Evolutionary conservation across 2,329 filamentous ascomycete species (phyloP), one percentile per base, ranked within the genome.

Genomic region (Phoma sp.): DNA sequence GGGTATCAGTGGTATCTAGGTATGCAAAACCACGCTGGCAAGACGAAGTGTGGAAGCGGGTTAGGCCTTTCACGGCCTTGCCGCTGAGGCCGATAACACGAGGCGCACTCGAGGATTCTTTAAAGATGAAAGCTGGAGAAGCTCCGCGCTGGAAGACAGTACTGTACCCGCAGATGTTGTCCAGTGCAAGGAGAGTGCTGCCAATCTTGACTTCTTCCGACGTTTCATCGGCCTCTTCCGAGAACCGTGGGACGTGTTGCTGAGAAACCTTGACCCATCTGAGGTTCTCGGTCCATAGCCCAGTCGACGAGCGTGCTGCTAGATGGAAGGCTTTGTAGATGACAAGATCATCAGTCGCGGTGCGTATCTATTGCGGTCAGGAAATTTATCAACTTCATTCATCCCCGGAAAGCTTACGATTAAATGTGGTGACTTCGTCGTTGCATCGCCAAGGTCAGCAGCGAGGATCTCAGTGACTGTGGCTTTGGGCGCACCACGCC

Each of bases 1-100:
- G 83, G 10, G 87, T 82, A n/a, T 89, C 87, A 65, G 60, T 89
- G 32, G 50, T 45, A 29, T 57, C 59, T 24, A 91, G 82, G 67
- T 92, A 95, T 36, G 93, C 89, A 69, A 97, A 96, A 0, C 93
- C 93, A 50, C 86, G 82, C 52, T 93, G 87, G 68, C 90, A 95
- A 5, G 85, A 87, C 48, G 86, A 83, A 0, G 88, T 92, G 70
- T 96, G 86, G 70, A 96, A 91, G 0, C 85, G 79, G 59, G 87
- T 90, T 65, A 98, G 81, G 44, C 87, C 86, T 35, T 86, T 83
- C 3, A 93, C 86, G 7, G 84, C 83, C 11, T 82, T 79, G 0
- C 89, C 88, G 56, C 88, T 85, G 1, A 97, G 78, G 9, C 85
- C 82, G n/a, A 96, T 75, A 11, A 96, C 83, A 61, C 86, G 87